Evolutionary conservation across 495 filamentous ascomycete species (phyloP).

Genomic region (Amniculicola lignicola): DNA sequence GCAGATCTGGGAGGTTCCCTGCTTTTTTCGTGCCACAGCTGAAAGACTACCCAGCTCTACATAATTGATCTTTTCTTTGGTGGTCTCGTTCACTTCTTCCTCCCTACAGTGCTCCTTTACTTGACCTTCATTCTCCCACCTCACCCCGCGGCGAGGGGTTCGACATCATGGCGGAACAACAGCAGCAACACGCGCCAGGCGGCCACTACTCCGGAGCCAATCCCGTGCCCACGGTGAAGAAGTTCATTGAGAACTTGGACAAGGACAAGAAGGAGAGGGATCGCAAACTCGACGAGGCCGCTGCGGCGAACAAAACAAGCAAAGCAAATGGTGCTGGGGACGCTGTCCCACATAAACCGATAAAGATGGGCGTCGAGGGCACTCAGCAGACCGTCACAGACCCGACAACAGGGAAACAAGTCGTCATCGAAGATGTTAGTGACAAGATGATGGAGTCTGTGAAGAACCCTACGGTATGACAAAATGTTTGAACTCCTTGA

Average conservation of each 20-base stretch:
- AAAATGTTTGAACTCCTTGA: neutral
- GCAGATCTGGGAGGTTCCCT: slow-evolving; percentile 7
- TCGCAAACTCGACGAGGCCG: slow-evolving; percentile 60
- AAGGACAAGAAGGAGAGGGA: slow-evolving; percentile 74
- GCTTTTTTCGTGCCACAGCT: slow-evolving; percentile 21
- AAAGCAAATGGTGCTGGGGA: slow-evolving; percentile 34
- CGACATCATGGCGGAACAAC: slow-evolving; percentile 34
- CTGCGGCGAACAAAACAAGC: slow-evolving; percentile 50
- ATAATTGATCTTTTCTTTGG: slow-evolving; percentile 2
- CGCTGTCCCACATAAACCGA: slow-evolving; percentile 44
- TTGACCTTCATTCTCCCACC: neutral
- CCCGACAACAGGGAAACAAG: slow-evolving; percentile 78
- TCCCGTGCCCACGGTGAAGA: slow-evolving; percentile 79
- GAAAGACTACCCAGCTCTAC: slow-evolving; percentile 7
- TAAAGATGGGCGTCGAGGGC: slow-evolving; percentile 48
- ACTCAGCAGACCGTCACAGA: slow-evolving; percentile 73
- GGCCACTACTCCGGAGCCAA: slow-evolving; percentile 63
- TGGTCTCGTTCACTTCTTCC: neutral
- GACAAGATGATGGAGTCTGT: slow-evolving; percentile 66
- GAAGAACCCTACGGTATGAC: slow-evolving; percentile 61
- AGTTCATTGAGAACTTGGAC: slow-evolving; percentile 77
- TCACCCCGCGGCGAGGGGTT: neutral
- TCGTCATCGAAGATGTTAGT: slow-evolving; percentile 82
- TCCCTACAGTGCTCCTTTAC: neutral
- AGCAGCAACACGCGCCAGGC: slow-evolving; percentile 40